These are phyloP conservation scores for Plantago coronopus DNA, from an alignment of 305 asterid genomes.

Conservation along the genomic window DNA sequence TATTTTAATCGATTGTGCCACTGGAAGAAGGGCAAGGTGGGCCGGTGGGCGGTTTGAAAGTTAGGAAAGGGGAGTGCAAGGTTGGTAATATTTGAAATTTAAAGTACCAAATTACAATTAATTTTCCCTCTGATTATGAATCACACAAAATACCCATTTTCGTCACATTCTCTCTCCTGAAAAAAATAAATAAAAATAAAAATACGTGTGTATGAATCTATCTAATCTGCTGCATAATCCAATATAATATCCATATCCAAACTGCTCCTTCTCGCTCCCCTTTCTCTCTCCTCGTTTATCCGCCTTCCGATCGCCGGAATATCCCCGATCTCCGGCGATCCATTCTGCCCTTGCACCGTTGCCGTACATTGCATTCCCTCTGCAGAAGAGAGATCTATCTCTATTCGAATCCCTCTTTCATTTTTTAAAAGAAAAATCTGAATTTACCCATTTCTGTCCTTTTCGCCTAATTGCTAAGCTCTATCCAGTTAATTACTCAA, in stretches of 20 bases:
- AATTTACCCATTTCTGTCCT: no score
- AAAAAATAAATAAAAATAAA: slow-evolving; percentile 17
- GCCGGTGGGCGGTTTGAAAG: no score
- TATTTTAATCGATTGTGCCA: no score
- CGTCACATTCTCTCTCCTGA: slow-evolving; percentile 25
- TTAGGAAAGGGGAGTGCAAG: no score
- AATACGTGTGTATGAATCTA: slow-evolving; percentile 11
- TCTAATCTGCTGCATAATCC: slow-evolving; percentile 15
- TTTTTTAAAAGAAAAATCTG: no score
- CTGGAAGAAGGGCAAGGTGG: no score
- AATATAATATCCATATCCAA: slow-evolving; percentile 3
- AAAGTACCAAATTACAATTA: no score
- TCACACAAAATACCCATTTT: background rate
- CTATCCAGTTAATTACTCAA: slow-evolving; percentile 9
- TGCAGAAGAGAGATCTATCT: slow-evolving; percentile 17
- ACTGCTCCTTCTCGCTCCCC: slow-evolving; percentile 1
- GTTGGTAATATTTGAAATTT: no score
- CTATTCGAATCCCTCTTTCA: slow-evolving; percentile 7
- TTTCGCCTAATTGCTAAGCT: background rate
- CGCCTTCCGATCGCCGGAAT: slow-evolving; percentile 50
- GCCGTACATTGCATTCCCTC: slow-evolving; percentile 12
- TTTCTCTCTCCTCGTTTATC: slow-evolving; percentile 3
- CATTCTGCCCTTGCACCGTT: slow-evolving; percentile 15
- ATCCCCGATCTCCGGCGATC: slow-evolving; percentile 41
- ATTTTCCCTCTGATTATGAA: no score